Evolutionary conservation across 805 yeast genomes (phyloP), one percentile per base, ranked within the genome.

Genomic region (Candida hispaniensis): DNA sequence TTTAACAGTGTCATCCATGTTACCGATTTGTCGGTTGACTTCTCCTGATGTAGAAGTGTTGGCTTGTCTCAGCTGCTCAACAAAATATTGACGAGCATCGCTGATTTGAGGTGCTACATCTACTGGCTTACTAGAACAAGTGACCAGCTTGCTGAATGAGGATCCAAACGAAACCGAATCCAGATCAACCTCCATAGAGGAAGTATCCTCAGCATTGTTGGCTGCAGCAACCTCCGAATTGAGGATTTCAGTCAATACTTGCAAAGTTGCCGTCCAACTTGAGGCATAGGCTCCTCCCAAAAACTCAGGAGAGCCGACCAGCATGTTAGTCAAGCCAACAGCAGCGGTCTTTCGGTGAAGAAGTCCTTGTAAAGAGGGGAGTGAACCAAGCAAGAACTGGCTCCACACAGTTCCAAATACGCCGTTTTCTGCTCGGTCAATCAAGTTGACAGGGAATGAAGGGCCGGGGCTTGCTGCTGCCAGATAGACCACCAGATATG

Each of bases 101-200:
- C 29, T 27, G 8, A 82, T 56, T 14, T 63, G 61, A 1, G 73
- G 68, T 18, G 73, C 52, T 2, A 96, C 94, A 56, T 91, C 96
- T 44, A 71, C 64, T 3, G 76, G 66, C 43, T 66, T 71, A 10
- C 58, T 57, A 19, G 70, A 64, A 30, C 85, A 74, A 2, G 79
- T 69, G 1, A 69, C 72, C 41, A 91, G 63, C 49, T 70, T 75
- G 34, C 93, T 80, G 56, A 72, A 91, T 34, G 76, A 73, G 0
- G 95, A 77, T 2, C 97, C 97, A 57, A 86, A 91, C 2, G 91
- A 64, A 32, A 77, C 67, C 42, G 85, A 94, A 34, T 79, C 85
- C 18, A 69, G 47, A 44, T 76, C 78, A 13, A 67, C 48, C 32
- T 38, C 44, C 10, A 33, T 17, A 10, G 36, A 23, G 8, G 28